Evolutionary conservation across 768 basidiomycete genomes (phyloP), one percentile per base, ranked within the genome.

Genomic region (Pisolithus microcarpus): DNA sequence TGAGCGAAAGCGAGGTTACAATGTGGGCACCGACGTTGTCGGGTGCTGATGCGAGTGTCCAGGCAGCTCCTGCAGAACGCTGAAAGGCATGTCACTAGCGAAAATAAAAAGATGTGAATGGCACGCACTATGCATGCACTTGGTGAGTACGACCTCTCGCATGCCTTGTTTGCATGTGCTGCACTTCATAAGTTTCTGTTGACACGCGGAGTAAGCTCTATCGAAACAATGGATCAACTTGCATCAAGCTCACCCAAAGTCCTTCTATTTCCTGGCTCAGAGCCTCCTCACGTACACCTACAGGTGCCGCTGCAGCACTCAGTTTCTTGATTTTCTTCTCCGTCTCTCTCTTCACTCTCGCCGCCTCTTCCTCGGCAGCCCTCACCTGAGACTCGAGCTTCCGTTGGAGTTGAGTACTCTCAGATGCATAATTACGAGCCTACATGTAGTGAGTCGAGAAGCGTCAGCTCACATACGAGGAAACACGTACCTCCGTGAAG

Each of bases 1-100:
- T 84, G 80, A 5, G 85, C 84, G 70, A 98, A 98, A 1, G 77
- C 67, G 30, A 86, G 61, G 55, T 85, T 85, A 64, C 94, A 98
- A 6, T 86, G 84, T 21, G 93, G 93, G 69, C 94, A 98, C 66
- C 94, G 94, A 24, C 94, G 84, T 64, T 96, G 93, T 52, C 94
- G 82, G 15, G 88, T 92, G 24, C 85, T 70, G 58, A 97, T 77
- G 38, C 95, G 85, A n/a, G 83, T 75, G 55, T 96, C 93, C 31
- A 97, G 77, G 63, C 87, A 96, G 49, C 75, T 65, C 67, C 82
- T 85, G 69, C 89, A 91, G 69, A 94, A 94, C 0, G 91, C 91
- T 92, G 56, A 9, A 36, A 49, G 7, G 15, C 16, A 23, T 19
- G 21, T n/a, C 11, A 23, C 13, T n/a, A 16, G 2, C 9, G 7